phyloP scores from a whole-genome alignment of 306 rosid genomes.

The Casuarina glauca region DNA sequence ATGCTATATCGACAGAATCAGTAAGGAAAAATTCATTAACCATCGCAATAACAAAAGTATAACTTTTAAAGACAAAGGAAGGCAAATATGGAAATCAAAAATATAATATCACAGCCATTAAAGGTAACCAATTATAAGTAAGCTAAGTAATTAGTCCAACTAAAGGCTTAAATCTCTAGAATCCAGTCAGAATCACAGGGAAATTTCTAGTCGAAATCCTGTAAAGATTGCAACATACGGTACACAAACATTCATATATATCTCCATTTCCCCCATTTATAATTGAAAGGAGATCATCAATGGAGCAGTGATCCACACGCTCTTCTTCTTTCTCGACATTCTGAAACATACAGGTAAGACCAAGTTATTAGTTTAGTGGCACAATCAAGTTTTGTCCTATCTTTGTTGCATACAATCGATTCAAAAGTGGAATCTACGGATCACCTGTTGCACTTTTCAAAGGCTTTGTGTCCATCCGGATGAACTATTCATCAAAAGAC shows the following conservation, averaged over 20 bases:
- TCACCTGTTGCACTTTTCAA: slow-evolving; percentile 76
- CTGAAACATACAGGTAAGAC: slow-evolving; percentile 45
- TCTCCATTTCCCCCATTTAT: slow-evolving; percentile 82
- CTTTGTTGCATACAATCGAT: slow-evolving; percentile 85
- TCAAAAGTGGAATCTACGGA: slow-evolving; percentile 90
- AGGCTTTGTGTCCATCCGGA: slow-evolving; percentile 87
- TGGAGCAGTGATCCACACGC: slow-evolving; percentile 79
- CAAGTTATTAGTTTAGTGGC: slow-evolving; percentile 18
- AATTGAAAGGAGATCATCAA: slow-evolving; percentile 92
- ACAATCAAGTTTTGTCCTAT: slow-evolving; percentile 73
- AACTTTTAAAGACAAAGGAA: neutral
- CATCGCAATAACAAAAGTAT: neutral
- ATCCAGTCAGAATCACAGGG: neutral
- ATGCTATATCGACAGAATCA: neutral
- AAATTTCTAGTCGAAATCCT: too few species aligned
- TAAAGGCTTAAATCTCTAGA: neutral
- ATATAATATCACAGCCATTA: neutral
- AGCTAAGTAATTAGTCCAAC: neutral
- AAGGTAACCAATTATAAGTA: neutral
- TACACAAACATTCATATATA: slow-evolving; percentile 23
- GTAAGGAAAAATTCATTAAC: neutral
- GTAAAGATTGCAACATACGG: neutral
- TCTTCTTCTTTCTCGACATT: slow-evolving; percentile 72
- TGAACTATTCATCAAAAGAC: slow-evolving; percentile 73
- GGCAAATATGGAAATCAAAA: neutral